Evolutionary conservation across 371 early-diverging fungal species (phyloP), one percentile per base, ranked within the genome.

Genomic region (Mucor piriformis): DNA sequence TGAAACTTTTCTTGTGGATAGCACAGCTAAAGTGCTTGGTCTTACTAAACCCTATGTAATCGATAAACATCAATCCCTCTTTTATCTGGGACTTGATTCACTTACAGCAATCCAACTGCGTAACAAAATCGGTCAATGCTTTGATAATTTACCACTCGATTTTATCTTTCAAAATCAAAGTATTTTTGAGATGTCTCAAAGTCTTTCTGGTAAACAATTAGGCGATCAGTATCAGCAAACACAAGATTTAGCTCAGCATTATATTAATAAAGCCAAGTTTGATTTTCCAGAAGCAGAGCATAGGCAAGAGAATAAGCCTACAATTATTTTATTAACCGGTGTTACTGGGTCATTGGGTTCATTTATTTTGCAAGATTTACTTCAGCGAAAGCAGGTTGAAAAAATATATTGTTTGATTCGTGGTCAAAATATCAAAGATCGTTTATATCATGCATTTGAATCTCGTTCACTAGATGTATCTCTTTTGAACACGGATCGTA

Each of bases 321-420:
- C 29, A 8, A 63, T 70, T 0, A 52, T 77, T 24, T 29, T 80
- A 23, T 32, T 77, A 4, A 74, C 80, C 2, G 80, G 80, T 11
- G 72, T 68, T 4, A 80, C 75, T 13, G 80, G 80, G 2, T 66
- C 72, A n/a, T 53, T 80, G 20, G 80, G 77, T 0, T 61, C 71
- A 1, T 69, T 73, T 16, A 56, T 75, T 37, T 23, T 80, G 32
- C 63, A 52, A 3, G 62, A 63, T 40, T 25, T 80, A 32, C 42
- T 77, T 2, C 7, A 60, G 25, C 49, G 64, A 11, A 23, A 33
- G 2, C 32, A 54, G 3, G 66, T 73, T 5, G 57, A 63, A 6
- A 73, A 65, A 50, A 54, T 77, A 0, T 72, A 73, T 24, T 56
- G 62, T 25, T 46, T 67, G 20, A 55, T 75, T 20, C 73, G 79